Evolutionary conservation across 1,139 yeast genomes (phyloP), one percentile per base, ranked within the genome.

Genomic region (Scheffersomyces titani): DNA sequence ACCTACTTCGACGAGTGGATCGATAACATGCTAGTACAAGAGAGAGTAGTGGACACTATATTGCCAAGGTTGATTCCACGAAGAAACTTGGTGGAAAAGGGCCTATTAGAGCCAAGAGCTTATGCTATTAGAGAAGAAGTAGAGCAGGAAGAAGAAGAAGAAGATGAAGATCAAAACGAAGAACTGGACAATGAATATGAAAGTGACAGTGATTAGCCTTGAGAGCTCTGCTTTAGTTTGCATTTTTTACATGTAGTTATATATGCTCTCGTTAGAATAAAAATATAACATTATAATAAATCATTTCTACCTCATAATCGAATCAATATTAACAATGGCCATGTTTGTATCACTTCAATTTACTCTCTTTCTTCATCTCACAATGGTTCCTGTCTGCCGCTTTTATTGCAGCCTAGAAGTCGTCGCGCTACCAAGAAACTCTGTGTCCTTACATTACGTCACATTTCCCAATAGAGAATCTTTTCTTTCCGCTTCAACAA

Each of bases 1-100:
- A 75, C 76, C 4, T 73, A 78, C 64, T 77, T 89, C 73, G 96
- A 90, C 66, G 88, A 83, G 64, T 83, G 84, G 71, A 75, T 82
- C 0, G 93, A 90, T 62, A 70, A 69, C 9, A 67, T 89, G 54
- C 67, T 89, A 46, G 71, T 64, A 0, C 70, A 77, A 21, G 82
- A 80, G 51, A 72, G 90, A 54, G 85, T 84, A 18, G 77, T 85
- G 48, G 92, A 85, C 59, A 69, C 89, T 53, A 78, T 86, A 1
- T 66, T 89, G 51, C 96, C 96, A 0, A 70, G 90, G 54, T 61
- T 90, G 57, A 69, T 70, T 7, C 71, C 73, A 0, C 66, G 87
- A 53, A 65, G 66, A 30, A 66, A 63, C 3, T 65, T 81, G 52
- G 81, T 80, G 47, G 81, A 79, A 36, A 70, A 70, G 22, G 83